Evolutionary conservation across 176 grass and related monocot species (phyloP), one percentile per base, ranked within the genome.

Genomic region (Avena atlantica): DNA sequence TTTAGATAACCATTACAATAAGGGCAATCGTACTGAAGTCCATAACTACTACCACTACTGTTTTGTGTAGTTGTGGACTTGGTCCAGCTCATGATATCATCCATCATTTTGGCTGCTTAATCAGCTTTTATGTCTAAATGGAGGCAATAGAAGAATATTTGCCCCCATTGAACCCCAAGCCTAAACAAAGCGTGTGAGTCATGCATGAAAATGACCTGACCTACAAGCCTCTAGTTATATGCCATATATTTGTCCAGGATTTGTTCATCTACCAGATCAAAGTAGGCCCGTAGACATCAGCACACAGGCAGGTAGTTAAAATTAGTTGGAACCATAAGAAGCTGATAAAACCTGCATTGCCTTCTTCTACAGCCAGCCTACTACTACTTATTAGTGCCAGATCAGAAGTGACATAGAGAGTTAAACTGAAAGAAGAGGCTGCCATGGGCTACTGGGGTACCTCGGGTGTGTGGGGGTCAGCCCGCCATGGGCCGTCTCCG

Each of bases 401-500:
- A 67, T 55, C 29, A 50, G 42, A 73, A 70, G 75, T 25, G 70
- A 10, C 25, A 53, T 8, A 70, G 53, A n/a, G 15, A 66, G 20
- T 16, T 16, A 79, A 80, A 8, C 84, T 61, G 72, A 64, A 37
- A 48, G 31, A 82, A 79, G 88, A 87, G 74, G 88, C 52, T 76
- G 80, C 83, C 70, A 91, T 87, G 88, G 86, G 87, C 84, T 85
- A 76, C 81, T 70, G 81, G 70, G 84, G 79, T 8, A 12, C 58
- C 42, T 76, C 84, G 23, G 58, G 84, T 40, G 55, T 92, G 12
- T 89, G 81, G 81, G 59, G 57, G 37, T 73, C 44, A 25, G 84
- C 20, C 53, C 60, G 6, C 74, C 91, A 79, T 69, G 92, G 71
- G 2, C 94, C 97, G 17, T 99, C 97, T 69, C 94, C 94, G 27